Base-by-base conservation (phyloP, 192 early-diverging fungal genomes). In the Diversispora epigaea region DNA sequence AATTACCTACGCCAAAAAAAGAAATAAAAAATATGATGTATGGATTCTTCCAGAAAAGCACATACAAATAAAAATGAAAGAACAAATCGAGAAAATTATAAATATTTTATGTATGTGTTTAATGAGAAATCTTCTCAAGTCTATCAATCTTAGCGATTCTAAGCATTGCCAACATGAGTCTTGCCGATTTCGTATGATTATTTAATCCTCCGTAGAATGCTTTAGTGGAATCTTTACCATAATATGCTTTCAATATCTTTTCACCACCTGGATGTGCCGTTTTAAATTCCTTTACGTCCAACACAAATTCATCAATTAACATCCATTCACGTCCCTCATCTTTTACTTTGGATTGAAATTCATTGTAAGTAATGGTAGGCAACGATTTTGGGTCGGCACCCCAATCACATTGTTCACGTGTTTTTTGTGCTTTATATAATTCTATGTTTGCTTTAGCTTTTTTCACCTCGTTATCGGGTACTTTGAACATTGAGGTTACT, bases 151-250 rank as follows among this genome's bases (percentile, higher is more conserved):
- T 64, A 3, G 62, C 91, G 54, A 92, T 82, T 61, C 91, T 84
- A 88, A 93, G 87, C 68, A 84, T 84, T 17, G 88, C 86, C 86
- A 94, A 81, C 68, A 98, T 81, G 81, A 95, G 92, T 56, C 93
- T 84, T 3, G 95, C 95, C 41, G 92, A 94, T 73, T 94, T 96
- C 77, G 90, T 88, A 79, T 98, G 96, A 77, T 91, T 84, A 80
- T 98, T 96, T 15, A 96, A 86, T 63, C 91, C 94, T 21, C 96
- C 95, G 72, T 96, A 93, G 84, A 96, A 96, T 3, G 92, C 84
- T 14, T 82, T 85, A 8, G 95, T 95, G 77, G 91, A 88, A 77
- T 98, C 94, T 79, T 92, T 91, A 73, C 96, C 96, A 44, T 96
- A 83, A 40, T 82, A 87, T 68, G 84, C 81, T 32, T 85, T 83